Base-by-base conservation (phyloP, 257 asterid genomes). In the Ophiorrhiza pumila region DNA sequence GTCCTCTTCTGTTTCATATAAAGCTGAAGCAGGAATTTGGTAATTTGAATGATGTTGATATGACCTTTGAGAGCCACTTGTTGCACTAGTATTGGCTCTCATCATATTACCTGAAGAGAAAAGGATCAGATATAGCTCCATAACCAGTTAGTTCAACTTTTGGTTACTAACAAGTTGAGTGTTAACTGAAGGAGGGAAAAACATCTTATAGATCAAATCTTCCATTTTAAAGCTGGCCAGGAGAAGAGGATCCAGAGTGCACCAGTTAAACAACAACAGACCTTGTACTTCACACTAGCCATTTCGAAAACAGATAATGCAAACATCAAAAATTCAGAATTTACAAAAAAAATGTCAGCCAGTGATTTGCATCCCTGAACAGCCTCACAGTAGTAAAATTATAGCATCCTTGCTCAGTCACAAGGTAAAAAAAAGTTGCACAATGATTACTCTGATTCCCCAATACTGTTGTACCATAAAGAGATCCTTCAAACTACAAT, bases 1-100 rank as follows among this genome's bases (percentile, higher is more conserved):
- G 27, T 73, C 65, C 79, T 83, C 96, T 31, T 84, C 56, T 66
- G 87, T 55, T 65, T 87, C 95, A 79, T 89, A 85, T 62, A 86
- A 85, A 73, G 93, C 96, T 68, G 95, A 84, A 74, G 88, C 81
- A 45, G 96, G 91, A 72, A 74, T 87, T 76, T 89, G 98, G 82
- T 86, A 89, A 71, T 87, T 83, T 12, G 78, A 58, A n/a, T 78
- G 86, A 56, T 75, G 87, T 70, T 82, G 83, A 68, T 80, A 81
- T 46, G 87, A 75, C 82, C 85, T 88, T 72, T 84, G 88, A 59
- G 90, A 77, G 77, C 80, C 74, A 69, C 80, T 65, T 2, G 64
- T 68, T 68, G 81, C 67, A 74, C 67, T 74, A 74, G 84, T 35
- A 63, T 81, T 25, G 50, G 84, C 71, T 76, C 78, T 69, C 56